Evolutionary conservation across 2,329 filamentous ascomycete species (phyloP), one percentile per base, ranked within the genome.

Genomic region (Coniosporium tulheliwenetii): DNA sequence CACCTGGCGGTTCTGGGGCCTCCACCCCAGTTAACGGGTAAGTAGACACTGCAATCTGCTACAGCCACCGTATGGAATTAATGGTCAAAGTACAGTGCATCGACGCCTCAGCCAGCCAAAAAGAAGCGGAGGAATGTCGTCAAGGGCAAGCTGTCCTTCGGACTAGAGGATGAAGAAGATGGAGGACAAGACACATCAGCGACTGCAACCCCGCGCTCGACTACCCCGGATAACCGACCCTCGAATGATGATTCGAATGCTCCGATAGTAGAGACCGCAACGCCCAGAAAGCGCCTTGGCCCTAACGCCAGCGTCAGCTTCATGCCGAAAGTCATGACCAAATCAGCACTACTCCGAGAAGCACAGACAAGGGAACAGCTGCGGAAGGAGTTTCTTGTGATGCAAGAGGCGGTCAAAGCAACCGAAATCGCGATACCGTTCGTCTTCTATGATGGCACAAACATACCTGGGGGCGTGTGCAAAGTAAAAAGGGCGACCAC

Each of bases 361-460:
- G 82, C 85, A 3, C 73, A 81, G 42, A 77, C 85, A 48, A 72
- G 83, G 47, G 85, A 91, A 50, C 62, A 73, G 10, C 64, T 89
- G 39, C 73, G 83, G 8, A 82, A 80, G 45, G 80, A 96, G 54
- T 98, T 94, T 52, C 58, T 93, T 37, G 67, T 67, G 8, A 73
- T 89, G 43, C 91, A 95, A 56, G 85, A 93, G 45, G 76, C 79
- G 0, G 82, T 96, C 48, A 94, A 93, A 63, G 76, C 77, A 14
- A 87, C 86, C 8, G 87, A 95, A 54, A 83, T 98, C 41, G 71
- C 82, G 12, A 80, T 98, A 30, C 91, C 91, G 0, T 98, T 96
- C 59, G 85, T 96, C 3, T 96, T 96, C 57, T 96, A 95, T 63
- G 89, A 96, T 50, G 91, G 91, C 12, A 85, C 85, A 15, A 89